Percentiles rank a stretch among this genome's conserved stretches.
These are phyloP conservation scores for Calocera viscosa DNA, from an alignment of 768 basidiomycete genomes.

Conservation along the genomic window DNA sequence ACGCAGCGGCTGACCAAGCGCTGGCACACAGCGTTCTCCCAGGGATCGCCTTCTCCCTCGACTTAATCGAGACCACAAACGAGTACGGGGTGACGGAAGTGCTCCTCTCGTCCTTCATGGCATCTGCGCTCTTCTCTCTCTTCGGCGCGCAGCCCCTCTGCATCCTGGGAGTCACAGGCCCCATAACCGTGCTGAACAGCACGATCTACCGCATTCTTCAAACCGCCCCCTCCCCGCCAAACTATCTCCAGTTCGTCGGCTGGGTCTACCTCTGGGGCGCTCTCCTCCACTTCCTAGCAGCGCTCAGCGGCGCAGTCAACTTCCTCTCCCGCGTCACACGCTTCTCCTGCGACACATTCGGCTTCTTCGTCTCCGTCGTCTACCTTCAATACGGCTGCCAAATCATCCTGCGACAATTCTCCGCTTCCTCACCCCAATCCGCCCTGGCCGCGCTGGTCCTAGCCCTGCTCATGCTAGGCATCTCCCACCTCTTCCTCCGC, in stretches of 20 bases:
- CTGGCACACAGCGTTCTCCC: conserved; percentile 52
- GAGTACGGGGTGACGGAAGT: conserved; percentile 87
- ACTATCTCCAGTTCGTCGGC: conserved; percentile 75
- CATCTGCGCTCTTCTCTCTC: conserved; percentile 73
- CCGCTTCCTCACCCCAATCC: conserved; percentile 18
- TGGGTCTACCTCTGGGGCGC: conserved; percentile 92
- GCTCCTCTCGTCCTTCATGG: conserved; percentile 72
- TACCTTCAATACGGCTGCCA: conserved; percentile 85
- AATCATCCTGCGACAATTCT: conserved; percentile 62
- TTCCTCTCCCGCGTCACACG: conserved; percentile 77
- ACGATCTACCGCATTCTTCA: conserved; percentile 69
- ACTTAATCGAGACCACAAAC: conserved; percentile 79
- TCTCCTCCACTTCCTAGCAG: conserved; percentile 72
- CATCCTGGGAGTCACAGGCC: conserved; percentile 86
- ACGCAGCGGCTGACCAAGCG: conserved; percentile 18
- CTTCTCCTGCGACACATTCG: conserved; percentile 85
- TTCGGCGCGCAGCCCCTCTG: conserved; percentile 85
- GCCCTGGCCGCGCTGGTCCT: conserved; percentile 38
- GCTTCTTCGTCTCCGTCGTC: conserved; percentile 66
- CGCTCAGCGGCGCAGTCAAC: conserved; percentile 55
- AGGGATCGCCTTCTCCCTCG: conserved; percentile 82
- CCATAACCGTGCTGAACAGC: conserved; percentile 87
- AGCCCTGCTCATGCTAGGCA: conserved; percentile 62
- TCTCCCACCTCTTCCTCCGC: conserved; percentile 59
- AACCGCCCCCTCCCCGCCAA: conserved; percentile 44